These are phyloP conservation scores for Kappamyces sp. DNA, from an alignment of 192 early-diverging fungal genomes.

Conservation along the genomic window DNA sequence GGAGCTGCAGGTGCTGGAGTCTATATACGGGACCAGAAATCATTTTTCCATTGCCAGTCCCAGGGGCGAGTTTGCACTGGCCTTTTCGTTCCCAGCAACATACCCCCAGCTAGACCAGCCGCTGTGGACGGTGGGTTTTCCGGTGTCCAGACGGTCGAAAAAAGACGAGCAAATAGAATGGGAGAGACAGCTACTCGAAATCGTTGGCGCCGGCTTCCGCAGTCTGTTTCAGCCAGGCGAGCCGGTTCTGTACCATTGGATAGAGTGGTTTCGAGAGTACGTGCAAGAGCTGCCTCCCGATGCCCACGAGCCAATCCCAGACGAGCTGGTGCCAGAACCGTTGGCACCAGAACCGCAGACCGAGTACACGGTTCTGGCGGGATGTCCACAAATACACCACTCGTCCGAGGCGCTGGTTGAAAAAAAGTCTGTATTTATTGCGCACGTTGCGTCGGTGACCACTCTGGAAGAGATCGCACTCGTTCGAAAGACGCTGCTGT, in stretches of 20 bases:
- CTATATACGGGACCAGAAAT: too few species aligned
- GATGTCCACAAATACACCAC: conserved; percentile 1
- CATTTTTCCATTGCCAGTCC: too few species aligned
- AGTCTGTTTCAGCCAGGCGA: neutral
- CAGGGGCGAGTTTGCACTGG: too few species aligned
- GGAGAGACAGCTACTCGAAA: too few species aligned
- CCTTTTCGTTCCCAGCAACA: too few species aligned
- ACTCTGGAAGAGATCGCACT: conserved; percentile 48
- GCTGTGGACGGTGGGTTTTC: too few species aligned
- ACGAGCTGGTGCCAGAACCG: neutral
- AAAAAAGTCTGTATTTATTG: conserved; percentile 80
- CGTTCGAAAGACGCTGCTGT: conserved; percentile 46
- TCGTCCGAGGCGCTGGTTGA: conserved; percentile 59
- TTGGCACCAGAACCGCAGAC: neutral
- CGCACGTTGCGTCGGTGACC: conserved; percentile 61
- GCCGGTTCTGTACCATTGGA: neutral
- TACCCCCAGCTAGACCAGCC: too few species aligned
- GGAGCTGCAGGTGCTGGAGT: too few species aligned
- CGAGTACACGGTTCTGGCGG: neutral
- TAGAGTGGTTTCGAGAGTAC: neutral
- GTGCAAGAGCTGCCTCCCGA: neutral
- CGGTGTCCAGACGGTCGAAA: too few species aligned
- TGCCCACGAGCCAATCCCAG: neutral
- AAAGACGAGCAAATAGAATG: too few species aligned
- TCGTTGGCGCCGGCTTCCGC: too few species aligned